Base-by-base conservation (phyloP, 768 basidiomycete genomes). In the Pleurotus cornucopiae region DNA sequence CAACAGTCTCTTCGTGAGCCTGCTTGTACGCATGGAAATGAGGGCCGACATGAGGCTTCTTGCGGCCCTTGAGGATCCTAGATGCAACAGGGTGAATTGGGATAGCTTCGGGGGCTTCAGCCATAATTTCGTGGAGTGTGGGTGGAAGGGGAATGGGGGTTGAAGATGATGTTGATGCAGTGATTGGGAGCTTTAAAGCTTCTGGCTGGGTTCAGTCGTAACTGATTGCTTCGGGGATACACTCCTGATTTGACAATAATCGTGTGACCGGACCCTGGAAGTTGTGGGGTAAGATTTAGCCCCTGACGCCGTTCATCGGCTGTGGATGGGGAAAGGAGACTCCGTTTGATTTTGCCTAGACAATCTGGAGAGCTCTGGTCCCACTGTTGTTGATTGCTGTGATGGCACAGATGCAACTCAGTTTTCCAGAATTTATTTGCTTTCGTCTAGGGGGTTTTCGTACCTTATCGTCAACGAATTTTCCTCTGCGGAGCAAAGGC, bases 41-140 rank as follows among this genome's bases (percentile, higher is more conserved):
- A 14, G 93, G 92, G 0, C 87, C 89, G 21, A 98, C 64, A 68
- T 96, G 92, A 2, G 91, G 90, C 23, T 63, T 80, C 68, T 87
- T 88, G 46, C 67, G 65, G 7, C 84, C 85, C 44, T 79, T 68
- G 60, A 81, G 62, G 58, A 95, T 67, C 56, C 92, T 87, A 45
- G 88, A 82, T 3, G 91, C 91, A 49, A 94, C 75, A 44, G 93
- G 91, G 71, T 90, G 86, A 38, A 79, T 78, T 5, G 69, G 71
- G 47, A 75, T 62, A 34, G 64, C 25, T 54, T 62, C 60, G 37
- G 67, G 46, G 46, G 63, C 62, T 37, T 77, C 78, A 55, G 77
- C 57, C 80, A 80, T 80, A 64, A 64, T 57, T 60, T 60, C 30
- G 30, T 45, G 23, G 61, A 45, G 25, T 39, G 23, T 9, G 38